phyloP scores from a whole-genome alignment of 2,329 filamentous ascomycete species.

The Botrytis squamosa region DNA sequence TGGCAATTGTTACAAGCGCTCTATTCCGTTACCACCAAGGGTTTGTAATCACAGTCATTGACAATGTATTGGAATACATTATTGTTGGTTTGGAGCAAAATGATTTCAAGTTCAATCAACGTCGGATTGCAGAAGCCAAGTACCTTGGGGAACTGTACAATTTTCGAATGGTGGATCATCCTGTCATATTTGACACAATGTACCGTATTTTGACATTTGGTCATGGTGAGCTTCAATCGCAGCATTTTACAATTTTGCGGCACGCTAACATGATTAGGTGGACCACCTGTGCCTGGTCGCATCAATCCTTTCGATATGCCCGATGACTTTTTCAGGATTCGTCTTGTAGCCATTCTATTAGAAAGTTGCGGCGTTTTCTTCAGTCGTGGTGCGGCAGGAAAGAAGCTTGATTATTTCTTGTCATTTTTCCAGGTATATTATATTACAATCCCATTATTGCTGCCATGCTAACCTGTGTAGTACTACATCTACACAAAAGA shows the following conservation, averaged over 20 bases:
- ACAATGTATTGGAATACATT: constrained; percentile 86
- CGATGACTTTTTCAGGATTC: constrained; percentile 95
- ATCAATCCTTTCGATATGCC: constrained; percentile 79
- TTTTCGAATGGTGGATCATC: constrained; percentile 93
- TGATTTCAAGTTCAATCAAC: constrained; percentile 96
- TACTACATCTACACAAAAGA: constrained; percentile 95
- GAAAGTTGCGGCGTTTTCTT: constrained; percentile 98
- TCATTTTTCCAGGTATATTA: constrained; percentile 77
- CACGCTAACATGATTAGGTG: constrained; percentile 49
- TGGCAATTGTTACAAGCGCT: constrained; percentile 85
- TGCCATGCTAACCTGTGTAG: constrained; percentile 42
- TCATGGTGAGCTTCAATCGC: constrained; percentile 49
- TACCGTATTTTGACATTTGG: constrained; percentile 95
- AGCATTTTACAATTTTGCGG: background rate
- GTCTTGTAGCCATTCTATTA: constrained; percentile 81
- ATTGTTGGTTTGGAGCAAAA: constrained; percentile 88
- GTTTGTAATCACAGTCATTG: constrained; percentile 88
- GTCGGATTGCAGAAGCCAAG: constrained; percentile 91
- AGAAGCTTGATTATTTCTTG: constrained; percentile 97
- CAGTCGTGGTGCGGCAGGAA: constrained; percentile 86
- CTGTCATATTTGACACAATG: constrained; percentile 90
- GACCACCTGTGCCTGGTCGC: constrained; percentile 75
- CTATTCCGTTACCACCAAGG: constrained; percentile 88
- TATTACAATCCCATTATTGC: constrained; percentile 27
- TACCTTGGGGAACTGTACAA: constrained; percentile 97